Base-by-base conservation (phyloP, 352 stramenopile genomes). In the Nothophytophthora sp. region DNA sequence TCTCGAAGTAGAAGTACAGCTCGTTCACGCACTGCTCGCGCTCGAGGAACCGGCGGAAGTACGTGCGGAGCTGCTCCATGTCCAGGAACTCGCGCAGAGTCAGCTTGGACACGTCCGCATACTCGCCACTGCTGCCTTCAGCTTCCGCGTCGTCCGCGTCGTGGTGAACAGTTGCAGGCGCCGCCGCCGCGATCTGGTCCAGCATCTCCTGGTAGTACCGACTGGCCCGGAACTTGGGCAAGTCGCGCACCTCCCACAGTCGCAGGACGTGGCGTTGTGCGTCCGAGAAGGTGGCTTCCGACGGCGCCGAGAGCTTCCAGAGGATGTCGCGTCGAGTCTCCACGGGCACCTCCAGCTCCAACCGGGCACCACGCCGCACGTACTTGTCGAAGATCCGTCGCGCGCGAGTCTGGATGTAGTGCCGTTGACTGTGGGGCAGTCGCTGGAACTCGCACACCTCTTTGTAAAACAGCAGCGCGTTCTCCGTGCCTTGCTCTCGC, bases 1-100 rank as follows among this genome's bases (percentile, higher is more conserved):
- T 81, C 40, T 90, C 76, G 38, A 83, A 85, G 74, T 88, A 90
- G 32, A 90, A 88, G 44, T 79, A 81, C 29, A 88, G 50, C 46
- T 90, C 77, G 40, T 86, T 86, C 11, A 61, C 64, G 25, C 76
- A 90, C 46, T 85, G 77, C 24, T 90, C 79, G 18, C 86, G 86
- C 54, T 88, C 79, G 9, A 90, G 42, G 50, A 88, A 90, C n/a
- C 68, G 42, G 5, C 78, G 72, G 20, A 90, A 90, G 53, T 71
- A 80, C 22, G 67, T 78, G 1, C 77, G 70, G 28, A 88, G 47
- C 10, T 71, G 64, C 40, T 84, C 74, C 12, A 84, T 41, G 2
- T 88, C 77, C 16, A 88, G 35, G 34, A 88, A 88, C 37, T 88
- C 74, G 38, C 74, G 69, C 5, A 88, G 44, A 20, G 76, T 72